Evolutionary conservation across 2,329 filamentous ascomycete genomes (phyloP), one percentile per base, ranked within the genome.

Genomic region (Penicillium freii): DNA sequence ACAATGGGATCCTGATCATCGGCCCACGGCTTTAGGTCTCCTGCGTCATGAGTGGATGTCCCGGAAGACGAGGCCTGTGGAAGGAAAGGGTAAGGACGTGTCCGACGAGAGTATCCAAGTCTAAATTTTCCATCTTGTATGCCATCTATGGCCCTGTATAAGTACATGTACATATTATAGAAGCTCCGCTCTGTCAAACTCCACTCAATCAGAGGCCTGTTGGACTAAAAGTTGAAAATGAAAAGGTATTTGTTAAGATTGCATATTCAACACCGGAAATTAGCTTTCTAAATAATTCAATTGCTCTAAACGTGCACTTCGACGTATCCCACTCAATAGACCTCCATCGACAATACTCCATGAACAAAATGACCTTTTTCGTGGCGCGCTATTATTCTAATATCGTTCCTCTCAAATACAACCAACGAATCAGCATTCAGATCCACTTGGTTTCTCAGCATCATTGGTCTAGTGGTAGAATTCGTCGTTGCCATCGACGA

Each of bases 391-490:
- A 23, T 23, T 23, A 23, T 23, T 23, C 23, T 23, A 23, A 23
- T 23, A 23, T 23, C 23, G 23, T 23, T 3, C 4, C 23, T 23
- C 4, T 4, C 4, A 5, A 23, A 11, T 9, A 56, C 42, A 2
- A 36, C 17, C 54, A 52, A 21, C 54, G 25, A 59, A 59, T 59
- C 36, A 54, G 57, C 59, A 4, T 13, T 40, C 50, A 15, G 8
- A 25, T 34, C 19, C 25, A 17, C 27, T 11, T 40, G 40, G 13
- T 46, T 0, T 11, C 0, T 2, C 17, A 70, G 73, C 73, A 75
- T 74, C 72, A 73, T 74, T 75, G 73, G 73, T 75, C 73, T 75
- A 75, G 73, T 75, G 73, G 73, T 75, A 75, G 73, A 75, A 75
- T 75, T 75, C 72, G 68, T 75, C 73, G 73, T 75, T 75, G 73